Conservation (phyloP, 2,329 filamentous ascomycete genomes). For the Trichoderma sp. region DNA sequence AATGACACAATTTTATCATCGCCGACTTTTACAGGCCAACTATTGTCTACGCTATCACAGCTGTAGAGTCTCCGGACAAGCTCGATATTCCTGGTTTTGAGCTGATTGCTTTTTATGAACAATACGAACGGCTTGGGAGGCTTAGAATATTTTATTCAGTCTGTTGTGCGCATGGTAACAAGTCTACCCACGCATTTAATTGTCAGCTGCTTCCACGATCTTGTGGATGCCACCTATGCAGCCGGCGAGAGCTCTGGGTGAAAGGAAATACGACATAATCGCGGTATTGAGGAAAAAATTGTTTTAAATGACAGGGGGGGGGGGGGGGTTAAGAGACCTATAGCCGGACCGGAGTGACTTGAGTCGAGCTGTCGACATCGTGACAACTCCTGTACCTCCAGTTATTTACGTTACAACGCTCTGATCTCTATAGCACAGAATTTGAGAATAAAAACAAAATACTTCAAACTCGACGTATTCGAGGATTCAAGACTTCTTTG, state of each 20-base stretch:
- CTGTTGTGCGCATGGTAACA: not conserved
- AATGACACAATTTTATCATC: not conserved
- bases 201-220: not conserved
- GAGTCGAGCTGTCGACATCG: not conserved
- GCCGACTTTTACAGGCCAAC: not conserved
- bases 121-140: not conserved
- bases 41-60: not conserved
- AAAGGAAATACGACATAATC: not conserved
- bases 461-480: not conserved
- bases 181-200: not conserved
- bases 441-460: not conserved
- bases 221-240: not conserved
- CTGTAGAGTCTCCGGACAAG: not conserved
- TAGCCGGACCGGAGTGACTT: not conserved
- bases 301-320: not conserved
- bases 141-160: no score
- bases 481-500: not conserved
- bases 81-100: not conserved
- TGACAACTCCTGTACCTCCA: not conserved
- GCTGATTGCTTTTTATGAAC: not conserved
- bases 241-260: not conserved
- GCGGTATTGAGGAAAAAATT: not conserved
- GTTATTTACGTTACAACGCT: not conserved
- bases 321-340: not conserved
- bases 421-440: no score